Evolutionary conservation across 2,329 filamentous ascomycete genomes (phyloP).

Genomic region (Aspergillus aculeatus): DNA sequence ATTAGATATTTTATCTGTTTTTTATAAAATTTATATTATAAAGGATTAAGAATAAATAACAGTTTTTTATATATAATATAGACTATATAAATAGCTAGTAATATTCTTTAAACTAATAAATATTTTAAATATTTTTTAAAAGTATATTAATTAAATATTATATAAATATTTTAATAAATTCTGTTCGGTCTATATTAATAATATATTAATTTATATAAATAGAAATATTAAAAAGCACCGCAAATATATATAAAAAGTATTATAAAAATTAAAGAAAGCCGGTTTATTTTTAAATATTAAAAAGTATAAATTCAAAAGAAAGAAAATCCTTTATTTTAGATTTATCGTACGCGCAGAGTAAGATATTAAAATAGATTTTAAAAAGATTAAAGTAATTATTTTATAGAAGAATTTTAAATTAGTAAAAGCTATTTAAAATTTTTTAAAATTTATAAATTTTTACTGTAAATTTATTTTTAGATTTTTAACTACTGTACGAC

Average conservation of each 20-base stretch:
- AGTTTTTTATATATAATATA: conserved; percentile 4
- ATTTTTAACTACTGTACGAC: too few species aligned
- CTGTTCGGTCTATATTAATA: conserved; percentile 1
- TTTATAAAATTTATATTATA: neutral
- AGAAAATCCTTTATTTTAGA: neutral
- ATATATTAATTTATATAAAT: conserved; percentile 1
- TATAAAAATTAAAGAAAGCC: neutral
- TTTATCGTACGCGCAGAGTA: neutral
- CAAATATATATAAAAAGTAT: neutral
- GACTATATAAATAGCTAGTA: neutral
- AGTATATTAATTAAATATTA: neutral
- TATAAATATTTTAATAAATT: conserved; percentile 1
- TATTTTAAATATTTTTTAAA: neutral
- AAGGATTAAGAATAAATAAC: neutral
- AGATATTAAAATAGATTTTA: too few species aligned
- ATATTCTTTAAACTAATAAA: conserved; percentile 2
- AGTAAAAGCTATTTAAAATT: too few species aligned
- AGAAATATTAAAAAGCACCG: neutral
- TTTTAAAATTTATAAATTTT: too few species aligned
- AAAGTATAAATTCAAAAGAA: conserved; percentile 3
- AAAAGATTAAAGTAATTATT: too few species aligned
- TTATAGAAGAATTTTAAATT: too few species aligned
- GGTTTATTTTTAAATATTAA: conserved; percentile 3
- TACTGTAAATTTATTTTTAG: too few species aligned
- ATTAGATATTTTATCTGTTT: neutral